Evolutionary conservation across 2,329 filamentous ascomycete species (phyloP), one percentile per base, ranked within the genome.

Genomic region (Acrocalymma vagum): DNA sequence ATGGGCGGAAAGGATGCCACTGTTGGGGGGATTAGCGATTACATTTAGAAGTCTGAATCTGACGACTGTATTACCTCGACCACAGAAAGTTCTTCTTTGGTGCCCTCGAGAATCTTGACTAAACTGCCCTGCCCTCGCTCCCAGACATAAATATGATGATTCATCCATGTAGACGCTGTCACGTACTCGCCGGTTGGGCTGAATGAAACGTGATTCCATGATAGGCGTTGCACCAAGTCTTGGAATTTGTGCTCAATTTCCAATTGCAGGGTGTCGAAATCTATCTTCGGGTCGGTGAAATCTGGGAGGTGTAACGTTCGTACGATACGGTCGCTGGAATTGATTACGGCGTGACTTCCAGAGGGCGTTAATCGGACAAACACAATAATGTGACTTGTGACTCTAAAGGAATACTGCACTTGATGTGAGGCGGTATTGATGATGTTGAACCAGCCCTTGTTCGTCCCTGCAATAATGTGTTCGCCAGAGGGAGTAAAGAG

Each of bases 131-230:
- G 90, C 40, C 87, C 88, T 38, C 94, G 85, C 72, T 99, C 94
- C 94, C 93, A 97, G 18, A 97, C 92, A 71, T 97, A 97, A 51
- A 99, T 88, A 71, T 99, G 93, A 60, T 96, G 92, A 63, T 99
- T 99, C 78, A 97, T 97, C 70, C 91, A 96, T 2, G 94, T 97
- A 17, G 91, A 95, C 1, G 95, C 94, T 16, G 91, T 91, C 26
- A 99, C 91, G 65, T 97, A 97, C 71, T 99, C 94, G 36, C 91
- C 92, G 0, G 89, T 94, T 1, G 90, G 87, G 62, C 90, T 95
- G 68, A 99, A 97, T 0, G 92, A 91, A 43, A 96, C 92, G 63
- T 96, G 91, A 63, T 97, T 99, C 94, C 94, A 99, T 6, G 88
- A 91, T 9, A 97, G 75, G 29, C 88, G 85, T 65, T 99, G 97